Conservation (phyloP, 768 basidiomycete species). For the Phlebiopsis flavidoalba region DNA sequence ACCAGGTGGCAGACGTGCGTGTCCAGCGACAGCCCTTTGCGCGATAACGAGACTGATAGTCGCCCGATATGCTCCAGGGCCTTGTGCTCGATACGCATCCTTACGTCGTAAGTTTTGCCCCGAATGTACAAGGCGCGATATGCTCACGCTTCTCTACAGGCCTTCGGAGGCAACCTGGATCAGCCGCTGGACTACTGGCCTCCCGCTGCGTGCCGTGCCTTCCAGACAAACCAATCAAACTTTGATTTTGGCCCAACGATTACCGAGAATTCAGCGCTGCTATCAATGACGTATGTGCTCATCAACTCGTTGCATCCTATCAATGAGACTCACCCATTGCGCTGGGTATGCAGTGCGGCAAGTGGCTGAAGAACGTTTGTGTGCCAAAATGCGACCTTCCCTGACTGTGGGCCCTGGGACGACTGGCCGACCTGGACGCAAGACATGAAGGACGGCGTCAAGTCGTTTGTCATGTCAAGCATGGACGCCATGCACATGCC, state of each 20-base stretch:
- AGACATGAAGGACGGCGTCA: constrained; percentile 46
- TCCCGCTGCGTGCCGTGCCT: constrained; percentile 19
- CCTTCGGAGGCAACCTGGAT: constrained; percentile 22
- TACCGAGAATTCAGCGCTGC: constrained; percentile 76
- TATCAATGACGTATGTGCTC: constrained; percentile 37
- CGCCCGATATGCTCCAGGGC: constrained; percentile 19
- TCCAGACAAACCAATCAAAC: constrained; percentile 27
- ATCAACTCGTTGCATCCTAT: not conserved
- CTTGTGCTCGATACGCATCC: constrained; percentile 48
- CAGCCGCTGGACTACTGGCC: constrained; percentile 23
- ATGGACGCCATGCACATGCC: constrained; percentile 59
- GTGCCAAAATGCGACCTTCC: constrained; percentile 12
- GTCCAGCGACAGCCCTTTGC: not conserved
- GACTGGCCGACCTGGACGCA: constrained; percentile 50
- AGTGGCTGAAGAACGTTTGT: constrained; percentile 35
- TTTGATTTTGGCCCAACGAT: constrained; percentile 62
- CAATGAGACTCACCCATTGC: not conserved
- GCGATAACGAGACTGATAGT: not conserved
- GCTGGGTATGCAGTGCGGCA: constrained; percentile 38
- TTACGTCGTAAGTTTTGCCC: constrained; percentile 32
- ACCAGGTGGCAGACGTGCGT: constrained; percentile 32
- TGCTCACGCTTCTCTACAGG: constrained; percentile 7
- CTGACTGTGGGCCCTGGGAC: constrained; percentile 37
- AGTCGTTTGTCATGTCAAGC: constrained; percentile 44
- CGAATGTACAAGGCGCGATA: not conserved